Evolutionary conservation across 257 asterid species (phyloP).

Genomic region (Gentiana straminea): DNA sequence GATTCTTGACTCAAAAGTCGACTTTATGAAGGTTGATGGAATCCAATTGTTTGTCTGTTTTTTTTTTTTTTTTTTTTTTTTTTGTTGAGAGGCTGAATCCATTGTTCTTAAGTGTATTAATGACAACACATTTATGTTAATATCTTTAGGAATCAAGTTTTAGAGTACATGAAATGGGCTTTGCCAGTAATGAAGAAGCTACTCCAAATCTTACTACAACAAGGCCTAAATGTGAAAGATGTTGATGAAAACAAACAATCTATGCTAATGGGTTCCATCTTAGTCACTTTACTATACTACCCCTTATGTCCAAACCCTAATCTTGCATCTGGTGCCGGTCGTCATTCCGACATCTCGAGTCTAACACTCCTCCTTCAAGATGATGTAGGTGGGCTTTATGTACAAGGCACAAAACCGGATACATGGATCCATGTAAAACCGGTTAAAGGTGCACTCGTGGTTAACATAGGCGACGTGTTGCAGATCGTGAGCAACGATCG

Average conservation of each 20-base stretch:
- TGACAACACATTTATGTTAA: too few species aligned
- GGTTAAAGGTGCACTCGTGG: constrained; percentile 32
- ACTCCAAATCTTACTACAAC: constrained; percentile 18
- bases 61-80: too few species aligned
- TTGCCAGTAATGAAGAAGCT: constrained; percentile 32
- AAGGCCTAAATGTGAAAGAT: constrained; percentile 30
- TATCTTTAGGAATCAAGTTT: constrained; percentile 25
- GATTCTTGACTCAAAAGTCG: too few species aligned
- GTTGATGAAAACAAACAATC: constrained; percentile 25
- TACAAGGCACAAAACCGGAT: constrained; percentile 17
- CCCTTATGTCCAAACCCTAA: constrained; percentile 38
- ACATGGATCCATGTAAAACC: constrained; percentile 41
- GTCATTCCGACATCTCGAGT: constrained; percentile 42
- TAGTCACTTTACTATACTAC: constrained; percentile 28
- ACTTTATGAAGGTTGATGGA: too few species aligned
- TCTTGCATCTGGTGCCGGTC: constrained; percentile 40
- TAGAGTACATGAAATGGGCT: constrained; percentile 33
- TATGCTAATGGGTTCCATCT: constrained; percentile 24
- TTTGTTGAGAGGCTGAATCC: neutral
- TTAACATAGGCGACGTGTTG: constrained; percentile 36
- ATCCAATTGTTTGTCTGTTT: too few species aligned
- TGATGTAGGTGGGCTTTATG: constrained; percentile 45
- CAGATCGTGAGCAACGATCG: constrained; percentile 46
- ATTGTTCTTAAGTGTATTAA: neutral
- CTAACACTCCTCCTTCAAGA: constrained; percentile 50